Conservation (phyloP, 371 early-diverging fungal genomes). For the Furculomyces boomerangus region DNA sequence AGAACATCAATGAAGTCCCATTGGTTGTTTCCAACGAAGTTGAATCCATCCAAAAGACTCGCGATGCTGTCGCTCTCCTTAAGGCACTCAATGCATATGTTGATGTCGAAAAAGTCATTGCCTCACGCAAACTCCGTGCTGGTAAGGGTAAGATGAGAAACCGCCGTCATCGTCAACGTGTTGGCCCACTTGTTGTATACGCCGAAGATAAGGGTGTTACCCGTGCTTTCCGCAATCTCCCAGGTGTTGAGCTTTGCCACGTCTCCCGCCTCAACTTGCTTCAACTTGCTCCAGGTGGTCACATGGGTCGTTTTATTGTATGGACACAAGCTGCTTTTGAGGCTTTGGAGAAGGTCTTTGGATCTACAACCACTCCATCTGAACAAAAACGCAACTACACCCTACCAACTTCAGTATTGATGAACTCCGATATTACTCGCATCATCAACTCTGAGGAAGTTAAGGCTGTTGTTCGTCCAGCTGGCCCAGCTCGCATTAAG, state of each 20-base stretch:
- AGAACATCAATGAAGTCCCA: conserved; percentile 90
- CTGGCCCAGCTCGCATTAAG: conserved; percentile 60
- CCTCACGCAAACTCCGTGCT: conserved; percentile 93
- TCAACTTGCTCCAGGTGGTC: conserved; percentile 99
- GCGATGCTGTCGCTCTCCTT: conserved; percentile 86
- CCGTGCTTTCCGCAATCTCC: conserved; percentile 98
- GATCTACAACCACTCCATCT: conserved; percentile 65
- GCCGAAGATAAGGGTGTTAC: conserved; percentile 87
- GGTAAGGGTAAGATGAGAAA: conserved; percentile 99
- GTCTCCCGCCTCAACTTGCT: conserved; percentile 93
- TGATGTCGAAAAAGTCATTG: conserved; percentile 95
- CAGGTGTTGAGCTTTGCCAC: conserved; percentile 93
- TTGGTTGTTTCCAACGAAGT: conserved; percentile 78
- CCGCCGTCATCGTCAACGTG: conserved; percentile 96
- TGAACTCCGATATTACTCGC: conserved; percentile 91
- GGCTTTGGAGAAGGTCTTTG: conserved; percentile 88
- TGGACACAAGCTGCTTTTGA: conserved; percentile 98
- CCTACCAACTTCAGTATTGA: conserved; percentile 74
- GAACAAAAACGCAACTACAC: conserved; percentile 87
- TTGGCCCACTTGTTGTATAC: conserved; percentile 97
- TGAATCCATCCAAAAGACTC: conserved; percentile 86
- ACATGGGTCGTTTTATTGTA: conserved; percentile 98
- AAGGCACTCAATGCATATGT: conserved; percentile 85
- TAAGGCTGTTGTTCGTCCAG: conserved; percentile 84
- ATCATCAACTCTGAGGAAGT: conserved; percentile 97